A percentile compares a stretch with the other conserved stretches of the same genome.
Evolutionary conservation across 1,284 basidiomycete genomes (phyloP).

Genomic region (Rhizopogon parksii): DNA sequence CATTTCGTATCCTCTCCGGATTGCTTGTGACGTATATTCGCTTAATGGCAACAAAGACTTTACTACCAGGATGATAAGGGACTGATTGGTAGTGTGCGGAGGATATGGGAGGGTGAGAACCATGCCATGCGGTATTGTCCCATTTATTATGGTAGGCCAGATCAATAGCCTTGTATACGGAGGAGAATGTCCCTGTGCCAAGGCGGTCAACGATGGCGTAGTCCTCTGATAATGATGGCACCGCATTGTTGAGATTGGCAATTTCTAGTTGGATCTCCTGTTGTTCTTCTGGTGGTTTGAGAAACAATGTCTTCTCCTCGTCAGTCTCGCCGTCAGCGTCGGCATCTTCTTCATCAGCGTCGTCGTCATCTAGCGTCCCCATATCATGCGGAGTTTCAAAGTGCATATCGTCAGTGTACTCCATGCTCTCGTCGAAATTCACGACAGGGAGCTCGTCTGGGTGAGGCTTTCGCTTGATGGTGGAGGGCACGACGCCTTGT

Average conservation of each 20-base stretch:
- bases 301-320: constrained; percentile 50
- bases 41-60: constrained; percentile 90
- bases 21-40: constrained; percentile 96
- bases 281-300: constrained; percentile 63
- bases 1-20: constrained; percentile 89
- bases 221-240: constrained; percentile 58
- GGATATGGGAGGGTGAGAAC: constrained; percentile 50
- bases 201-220: constrained; percentile 88
- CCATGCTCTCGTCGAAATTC: constrained; percentile 46
- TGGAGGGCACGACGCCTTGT: constrained; percentile 12
- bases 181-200: constrained; percentile 97
- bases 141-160: constrained; percentile 67
- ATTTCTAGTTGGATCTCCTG: constrained; percentile 77
- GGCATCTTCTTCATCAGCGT: constrained; percentile 30
- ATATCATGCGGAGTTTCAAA: constrained; percentile 31
- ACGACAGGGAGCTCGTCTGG: constrained; percentile 24
- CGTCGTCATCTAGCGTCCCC: constrained; percentile 30
- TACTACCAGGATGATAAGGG: constrained; percentile 34
- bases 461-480: constrained; percentile 16
- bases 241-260: constrained; percentile 47
- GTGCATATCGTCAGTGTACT: constrained; percentile 43
- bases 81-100: constrained; percentile 56
- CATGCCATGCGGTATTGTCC: constrained; percentile 80
- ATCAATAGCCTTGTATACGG: constrained; percentile 96
- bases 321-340: constrained; percentile 38